Conservation (phyloP, 192 early-diverging fungal genomes). For the Pilaira anomala region DNA sequence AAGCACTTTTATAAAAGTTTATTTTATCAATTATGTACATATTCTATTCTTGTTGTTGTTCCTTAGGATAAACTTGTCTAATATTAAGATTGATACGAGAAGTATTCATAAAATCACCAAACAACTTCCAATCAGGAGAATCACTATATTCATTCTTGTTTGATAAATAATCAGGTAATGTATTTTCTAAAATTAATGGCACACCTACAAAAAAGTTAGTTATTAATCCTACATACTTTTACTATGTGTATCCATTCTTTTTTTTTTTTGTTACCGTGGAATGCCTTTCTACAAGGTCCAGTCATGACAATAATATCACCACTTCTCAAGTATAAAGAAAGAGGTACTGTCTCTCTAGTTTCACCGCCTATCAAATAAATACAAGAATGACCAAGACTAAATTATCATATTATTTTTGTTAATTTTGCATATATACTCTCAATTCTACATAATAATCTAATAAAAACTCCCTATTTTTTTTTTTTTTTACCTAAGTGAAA, state of each 20-base stretch:
- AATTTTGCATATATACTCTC: not conserved
- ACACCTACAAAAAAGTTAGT: constrained; percentile 20
- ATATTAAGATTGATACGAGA: constrained; percentile 91
- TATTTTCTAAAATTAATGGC: constrained; percentile 25
- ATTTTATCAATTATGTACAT: too few species aligned
- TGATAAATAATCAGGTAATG: constrained; percentile 15
- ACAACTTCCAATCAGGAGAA: constrained; percentile 56
- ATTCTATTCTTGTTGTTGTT: too few species aligned
- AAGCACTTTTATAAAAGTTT: too few species aligned
- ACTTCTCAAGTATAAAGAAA: constrained; percentile 68
- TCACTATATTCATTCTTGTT: not conserved
- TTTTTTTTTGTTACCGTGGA: constrained; percentile 63
- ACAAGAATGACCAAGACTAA: constrained; percentile 72
- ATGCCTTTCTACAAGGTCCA: constrained; percentile 68
- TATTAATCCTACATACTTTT: too few species aligned
- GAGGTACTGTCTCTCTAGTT: constrained; percentile 65
- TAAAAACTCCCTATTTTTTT: not conserved
- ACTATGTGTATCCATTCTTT: not conserved
- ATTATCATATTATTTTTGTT: not conserved
- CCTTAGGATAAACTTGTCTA: constrained; percentile 62
- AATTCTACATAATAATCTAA: too few species aligned
- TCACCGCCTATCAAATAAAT: constrained; percentile 79
- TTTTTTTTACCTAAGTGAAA: constrained; percentile 62
- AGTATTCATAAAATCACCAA: constrained; percentile 63
- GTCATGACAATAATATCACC: constrained; percentile 93